Evolutionary conservation across 805 yeast species (phyloP), one percentile per base, ranked within the genome.

Genomic region (Schwanniomyces pseudopolymorphus): DNA sequence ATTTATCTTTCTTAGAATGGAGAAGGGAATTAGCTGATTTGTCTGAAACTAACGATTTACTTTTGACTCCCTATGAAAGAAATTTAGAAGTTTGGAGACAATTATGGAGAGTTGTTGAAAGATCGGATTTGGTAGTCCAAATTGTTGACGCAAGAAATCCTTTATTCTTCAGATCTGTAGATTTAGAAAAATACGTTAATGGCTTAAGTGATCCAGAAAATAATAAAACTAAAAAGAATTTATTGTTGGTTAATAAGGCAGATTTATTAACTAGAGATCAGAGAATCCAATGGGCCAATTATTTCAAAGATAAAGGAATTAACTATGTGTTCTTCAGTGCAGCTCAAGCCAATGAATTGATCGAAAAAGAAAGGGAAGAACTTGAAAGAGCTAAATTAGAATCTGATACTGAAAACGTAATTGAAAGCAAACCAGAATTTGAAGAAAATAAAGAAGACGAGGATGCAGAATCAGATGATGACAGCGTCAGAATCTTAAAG

Each of bases 71-170:
- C 4, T 94, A 92, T 62, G 99, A 94, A 72, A 83, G 99, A 72
- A 94, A 94, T 64, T 75, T 94, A 53, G 97, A 92, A 75, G 97
- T 94, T 48, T 94, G 99, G 99, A 84, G 94, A 63, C 99, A 94
- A 69, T 74, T 94, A 54, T 94, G 99, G 99, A 81, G 99, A 70
- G 99, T 94, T 38, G 87, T 90, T 20, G 99, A 94, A 67, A 81
- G 98, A 61, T 88, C 94, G 20, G 97, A 92, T 66, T 75, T 94
- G 57, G 82, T 94, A 33, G 97, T 94, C 5, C 99, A 94, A 65
- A 94, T 94, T 72, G 98, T 94, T 24, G 99, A 94, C 71, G 98
- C 97, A 10, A 80, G 99, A 69, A 90, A 89, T 62, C 99, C 99
- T 4, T 69, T 91, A 48, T 74, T 89, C 49, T 94, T 89, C 72